These are phyloP conservation scores for Candida anutae DNA, from an alignment of 1,139 yeast genomes.

Conservation along the genomic window DNA sequence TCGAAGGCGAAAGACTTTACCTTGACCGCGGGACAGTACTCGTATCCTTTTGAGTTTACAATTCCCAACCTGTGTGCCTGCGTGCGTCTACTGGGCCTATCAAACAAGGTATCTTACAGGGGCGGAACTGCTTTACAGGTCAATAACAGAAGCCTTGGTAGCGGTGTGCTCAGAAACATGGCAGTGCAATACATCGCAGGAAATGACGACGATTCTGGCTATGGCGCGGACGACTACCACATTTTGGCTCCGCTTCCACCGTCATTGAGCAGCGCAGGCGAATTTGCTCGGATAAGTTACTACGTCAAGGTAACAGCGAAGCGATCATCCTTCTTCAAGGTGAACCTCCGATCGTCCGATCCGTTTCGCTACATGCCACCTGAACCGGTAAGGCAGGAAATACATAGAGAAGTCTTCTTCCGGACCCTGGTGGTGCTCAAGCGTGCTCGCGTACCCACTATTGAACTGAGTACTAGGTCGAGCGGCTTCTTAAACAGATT, in stretches of 20 bases:
- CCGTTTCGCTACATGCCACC: slow-evolving; percentile 51
- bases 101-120: slow-evolving; percentile 32
- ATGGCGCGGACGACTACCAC: slow-evolving; percentile 35
- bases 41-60: slow-evolving; percentile 49
- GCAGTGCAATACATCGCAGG: too few species aligned
- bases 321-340: slow-evolving; percentile 43
- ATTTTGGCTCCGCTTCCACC: slow-evolving; percentile 46
- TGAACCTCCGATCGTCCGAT: slow-evolving; percentile 40
- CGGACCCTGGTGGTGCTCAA: slow-evolving; percentile 32
- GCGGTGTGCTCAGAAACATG: too few species aligned
- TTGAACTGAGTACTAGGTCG: too few species aligned
- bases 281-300: slow-evolving; percentile 41
- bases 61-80: slow-evolving; percentile 49
- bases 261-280: slow-evolving; percentile 40
- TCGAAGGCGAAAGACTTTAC: slow-evolving; percentile 48
- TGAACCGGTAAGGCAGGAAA: slow-evolving; percentile 26
- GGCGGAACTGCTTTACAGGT: too few species aligned
- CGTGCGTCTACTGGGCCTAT: slow-evolving; percentile 32
- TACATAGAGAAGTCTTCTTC: slow-evolving; percentile 32
- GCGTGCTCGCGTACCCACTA: too few species aligned
- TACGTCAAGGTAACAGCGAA: slow-evolving; percentile 55
- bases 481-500: too few species aligned
- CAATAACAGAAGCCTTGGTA: too few species aligned
- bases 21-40: slow-evolving; percentile 51
- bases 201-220: too few species aligned